Evolutionary conservation across 2,329 filamentous ascomycete species (phyloP), one percentile per base, ranked within the genome.

Genomic region (Ilyonectria mors-panacis): DNA sequence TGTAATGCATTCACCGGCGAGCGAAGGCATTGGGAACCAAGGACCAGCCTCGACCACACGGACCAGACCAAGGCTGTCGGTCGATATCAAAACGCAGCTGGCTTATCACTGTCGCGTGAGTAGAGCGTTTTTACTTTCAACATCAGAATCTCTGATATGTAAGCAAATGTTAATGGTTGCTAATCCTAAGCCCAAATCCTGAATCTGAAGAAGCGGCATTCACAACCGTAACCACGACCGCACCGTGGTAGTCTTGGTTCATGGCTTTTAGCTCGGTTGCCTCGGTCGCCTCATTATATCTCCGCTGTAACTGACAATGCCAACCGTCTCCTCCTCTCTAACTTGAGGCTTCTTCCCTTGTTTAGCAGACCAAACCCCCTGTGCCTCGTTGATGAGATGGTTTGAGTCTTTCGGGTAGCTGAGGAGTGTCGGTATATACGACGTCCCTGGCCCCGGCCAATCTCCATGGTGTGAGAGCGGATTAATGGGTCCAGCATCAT

Each of bases 291-390:
- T 26, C 44, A 33, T 44, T 48, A 47, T 10, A 48, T 26, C 47
- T 26, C 47, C n/a, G 47, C 45, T 33, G 12, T 7, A 26, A 21
- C 37, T 19, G 15, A 26, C 17, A 47, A 44, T n/a, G 39, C 1
- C 17, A 42, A 42, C 57, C n/a, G 33, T 53, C 42, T 12, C 35
- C 42, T 12, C 33, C 23, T 19, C 57, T 39, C 21, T 35, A 17
- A 19, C 9, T 60, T 28, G 35, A 51, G 17, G 48, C n/a, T 3
- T 30, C 30, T 53, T 48, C 12, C 56, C 44, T 48, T 50, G 44
- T 59, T 59, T 33, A 44, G 30, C n/a, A 50, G 44, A 44, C 42
- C 44, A n/a, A 50, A 45, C 39, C 26, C 51, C 51, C 37, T 37
- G 30, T 23, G 33, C 37, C 23, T 21, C 19, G n/a, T 42, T 37